These are phyloP conservation scores for Puccinellia tenuiflora DNA, from an alignment of 176 grass and related monocot genomes.

Conservation along the genomic window DNA sequence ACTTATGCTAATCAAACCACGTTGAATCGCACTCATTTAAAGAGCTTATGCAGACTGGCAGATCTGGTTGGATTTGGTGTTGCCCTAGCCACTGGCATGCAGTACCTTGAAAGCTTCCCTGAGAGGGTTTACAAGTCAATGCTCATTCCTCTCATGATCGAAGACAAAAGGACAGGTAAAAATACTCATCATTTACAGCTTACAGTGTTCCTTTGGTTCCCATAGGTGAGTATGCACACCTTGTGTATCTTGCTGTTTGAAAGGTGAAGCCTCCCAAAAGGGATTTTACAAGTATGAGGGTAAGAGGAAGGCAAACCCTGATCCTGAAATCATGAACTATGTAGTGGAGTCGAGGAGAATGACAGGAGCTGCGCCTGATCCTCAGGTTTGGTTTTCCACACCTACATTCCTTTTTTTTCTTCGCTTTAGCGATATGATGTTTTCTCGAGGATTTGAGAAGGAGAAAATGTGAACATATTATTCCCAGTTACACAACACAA, in stretches of 20 bases:
- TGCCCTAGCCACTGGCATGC: conserved; percentile 39
- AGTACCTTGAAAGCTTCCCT: conserved; percentile 52
- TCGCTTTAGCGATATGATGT: background rate
- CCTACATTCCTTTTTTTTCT: background rate
- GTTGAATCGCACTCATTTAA: background rate
- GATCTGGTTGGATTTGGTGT: conserved; percentile 60
- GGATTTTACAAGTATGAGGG: conserved; percentile 69
- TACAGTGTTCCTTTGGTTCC: background rate
- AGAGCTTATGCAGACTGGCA: conserved; percentile 27
- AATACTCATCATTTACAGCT: background rate
- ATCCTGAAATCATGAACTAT: conserved; percentile 47
- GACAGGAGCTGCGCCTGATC: conserved; percentile 33
- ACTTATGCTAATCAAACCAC: background rate
- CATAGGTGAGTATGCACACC: background rate
- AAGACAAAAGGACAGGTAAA: conserved; percentile 58
- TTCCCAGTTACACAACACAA: background rate
- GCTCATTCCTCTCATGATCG: conserved; percentile 53
- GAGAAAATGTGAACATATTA: background rate
- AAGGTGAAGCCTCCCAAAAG: conserved; percentile 52
- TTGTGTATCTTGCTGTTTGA: background rate
- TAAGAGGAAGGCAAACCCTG: conserved; percentile 44
- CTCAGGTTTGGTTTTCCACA: conserved; percentile 28
- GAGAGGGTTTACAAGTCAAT: conserved; percentile 55
- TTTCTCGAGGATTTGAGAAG: background rate
- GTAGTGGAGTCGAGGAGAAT: conserved; percentile 45